These are phyloP conservation scores for Theileria parva DNA, from an alignment of 169 alveolate species.

Conservation along the genomic window DNA sequence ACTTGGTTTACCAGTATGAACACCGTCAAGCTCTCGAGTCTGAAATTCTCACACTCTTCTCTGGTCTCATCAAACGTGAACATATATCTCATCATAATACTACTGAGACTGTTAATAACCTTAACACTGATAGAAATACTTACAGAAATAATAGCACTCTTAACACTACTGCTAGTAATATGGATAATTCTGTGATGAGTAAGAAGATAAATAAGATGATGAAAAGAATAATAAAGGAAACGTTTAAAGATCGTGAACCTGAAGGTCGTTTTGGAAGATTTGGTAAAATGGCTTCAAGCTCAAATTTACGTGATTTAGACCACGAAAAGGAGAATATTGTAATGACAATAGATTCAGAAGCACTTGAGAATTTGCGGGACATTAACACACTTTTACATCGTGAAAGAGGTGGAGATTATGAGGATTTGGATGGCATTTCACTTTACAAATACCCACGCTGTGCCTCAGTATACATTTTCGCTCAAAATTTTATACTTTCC, in stretches of 20 bases:
- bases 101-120: background rate
- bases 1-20: conserved; percentile 28
- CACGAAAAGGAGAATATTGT: conserved; percentile 12
- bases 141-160: too few relatives aligned
- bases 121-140: background rate
- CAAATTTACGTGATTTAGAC: conserved; percentile 4
- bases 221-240: conserved; percentile 52
- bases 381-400: conserved; percentile 50
- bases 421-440: conserved; percentile 60
- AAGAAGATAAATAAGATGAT: conserved; percentile 35
- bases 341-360: conserved; percentile 42
- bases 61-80: conserved; percentile 52
- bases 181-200: background rate
- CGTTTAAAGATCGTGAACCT: conserved; percentile 53
- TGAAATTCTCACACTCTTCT: conserved; percentile 55
- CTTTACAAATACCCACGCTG: conserved; percentile 58
- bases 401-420: conserved; percentile 60
- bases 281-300: background rate
- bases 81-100: conserved; percentile 26
- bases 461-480: conserved; percentile 47
- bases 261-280: conserved; percentile 60
- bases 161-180: background rate
- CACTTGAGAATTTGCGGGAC: conserved; percentile 49
- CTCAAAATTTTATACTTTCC: conserved; percentile 24
- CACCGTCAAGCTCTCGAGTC: conserved; percentile 55